Evolutionary conservation across 768 basidiomycete genomes (phyloP), one percentile per base, ranked within the genome.

Genomic region (Kwoniella heveanensis): DNA sequence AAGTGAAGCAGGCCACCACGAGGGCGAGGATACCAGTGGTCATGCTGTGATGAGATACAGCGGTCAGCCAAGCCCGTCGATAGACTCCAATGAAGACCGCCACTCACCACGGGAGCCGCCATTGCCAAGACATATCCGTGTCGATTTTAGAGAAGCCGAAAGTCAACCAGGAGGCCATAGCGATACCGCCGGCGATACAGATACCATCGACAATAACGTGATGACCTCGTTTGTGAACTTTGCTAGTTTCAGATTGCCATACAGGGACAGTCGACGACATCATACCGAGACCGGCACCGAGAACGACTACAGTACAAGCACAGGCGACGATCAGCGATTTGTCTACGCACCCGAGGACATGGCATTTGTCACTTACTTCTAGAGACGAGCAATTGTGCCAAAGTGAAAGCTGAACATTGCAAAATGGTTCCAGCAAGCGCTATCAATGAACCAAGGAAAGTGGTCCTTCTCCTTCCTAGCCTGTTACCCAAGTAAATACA

Each of bases 181-280:
- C 68, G 22, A 66, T 58, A 56, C 64, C 64, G 9, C 54, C 64
- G 27, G 67, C 67, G 22, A 64, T 69, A 29, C 60, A 63, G 54
- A 69, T 58, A 48, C 67, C 67, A 32, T 63, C 67, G 29, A 69
- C 52, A 46, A 69, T 69, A 29, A 69, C 67, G 22, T 69, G 67
- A 29, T 65, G 59, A 36, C 68, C 68, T 52, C 68, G 61, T 21
- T 64, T 62, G 48, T 66, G 64, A 2, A 60, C 54, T 24, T 64
- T 66, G 58, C 61, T 64, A 8, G 58, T 63, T 53, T 69, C 68
- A 17, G 68, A 64, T 59, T 66, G 64, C 68, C 68, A 69, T 12
- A 69, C 65, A 9, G 68, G 68, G 25, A 64, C 68, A 13, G 65
- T 66, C 9, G 68, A 60, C 21, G 59, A 57, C 57, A 64, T 66